These are phyloP conservation scores for Phalaenopsis hybrid DNA, from an alignment of 116 monocot species.

Conservation along the genomic window DNA sequence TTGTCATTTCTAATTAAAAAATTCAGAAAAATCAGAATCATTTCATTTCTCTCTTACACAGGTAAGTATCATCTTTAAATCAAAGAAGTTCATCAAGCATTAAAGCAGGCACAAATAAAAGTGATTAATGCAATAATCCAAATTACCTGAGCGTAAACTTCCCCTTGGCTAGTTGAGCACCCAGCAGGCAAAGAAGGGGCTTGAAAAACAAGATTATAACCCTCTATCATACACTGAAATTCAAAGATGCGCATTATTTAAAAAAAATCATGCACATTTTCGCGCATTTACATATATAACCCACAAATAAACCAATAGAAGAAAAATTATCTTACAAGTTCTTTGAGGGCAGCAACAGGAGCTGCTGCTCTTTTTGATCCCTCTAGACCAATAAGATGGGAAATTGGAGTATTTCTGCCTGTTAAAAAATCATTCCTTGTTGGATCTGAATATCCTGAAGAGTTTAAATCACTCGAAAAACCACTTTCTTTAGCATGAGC, in stretches of 20 bases:
- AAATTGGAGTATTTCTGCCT: constrained; percentile 23
- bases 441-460: constrained; percentile 33
- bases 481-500: constrained; percentile 46
- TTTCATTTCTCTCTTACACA: background rate
- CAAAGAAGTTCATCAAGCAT: background rate
- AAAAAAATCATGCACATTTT: background rate
- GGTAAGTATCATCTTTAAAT: background rate
- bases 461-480: constrained; percentile 28
- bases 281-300: background rate
- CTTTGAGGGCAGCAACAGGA: constrained; percentile 60
- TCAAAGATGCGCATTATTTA: background rate
- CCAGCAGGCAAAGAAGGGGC: constrained; percentile 30
- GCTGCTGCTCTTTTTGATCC: constrained; percentile 22
- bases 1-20: background rate
- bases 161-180: constrained; percentile 30
- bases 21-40: background rate
- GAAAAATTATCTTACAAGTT: constrained; percentile 45
- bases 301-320: background rate
- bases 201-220: constrained; percentile 60
- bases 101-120: background rate
- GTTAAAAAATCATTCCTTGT: constrained; percentile 28
- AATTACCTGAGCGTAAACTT: constrained; percentile 52
- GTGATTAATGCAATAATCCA: background rate
- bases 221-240: constrained; percentile 60
- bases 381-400: constrained; percentile 25